Conservation (phyloP, 1,284 basidiomycete species). For the Fomitopsis pinicola region DNA sequence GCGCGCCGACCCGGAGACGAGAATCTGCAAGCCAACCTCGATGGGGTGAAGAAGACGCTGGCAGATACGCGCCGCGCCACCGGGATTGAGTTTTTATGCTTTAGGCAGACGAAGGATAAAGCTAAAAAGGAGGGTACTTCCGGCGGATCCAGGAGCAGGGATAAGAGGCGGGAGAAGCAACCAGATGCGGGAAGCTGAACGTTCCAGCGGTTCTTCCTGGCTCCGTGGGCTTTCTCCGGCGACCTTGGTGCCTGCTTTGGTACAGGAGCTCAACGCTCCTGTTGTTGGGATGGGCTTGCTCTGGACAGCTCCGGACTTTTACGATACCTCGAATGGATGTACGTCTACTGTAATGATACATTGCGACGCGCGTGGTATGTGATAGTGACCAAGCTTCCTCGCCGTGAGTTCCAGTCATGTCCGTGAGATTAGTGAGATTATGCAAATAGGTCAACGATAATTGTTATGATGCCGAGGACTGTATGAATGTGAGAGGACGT, state of each 20-base stretch:
- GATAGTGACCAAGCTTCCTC: background rate
- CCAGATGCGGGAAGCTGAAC: slow-evolving; percentile 3
- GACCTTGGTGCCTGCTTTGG: background rate
- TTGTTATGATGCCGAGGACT: slow-evolving; percentile 71
- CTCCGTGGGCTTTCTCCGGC: background rate
- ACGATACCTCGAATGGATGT: background rate
- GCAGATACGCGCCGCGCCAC: slow-evolving; percentile 86
- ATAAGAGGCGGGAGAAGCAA: slow-evolving; percentile 17
- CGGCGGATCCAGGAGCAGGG: slow-evolving; percentile 11
- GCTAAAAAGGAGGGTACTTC: slow-evolving; percentile 20
- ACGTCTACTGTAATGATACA: background rate
- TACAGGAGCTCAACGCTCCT: background rate
- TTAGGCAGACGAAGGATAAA: slow-evolving; percentile 59
- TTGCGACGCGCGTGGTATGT: background rate
- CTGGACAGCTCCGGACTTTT: background rate
- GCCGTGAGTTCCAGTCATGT: background rate
- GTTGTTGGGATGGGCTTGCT: background rate
- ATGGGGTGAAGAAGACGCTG: slow-evolving; percentile 87
- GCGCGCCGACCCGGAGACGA: slow-evolving; percentile 75
- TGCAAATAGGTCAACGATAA: slow-evolving; percentile 62
- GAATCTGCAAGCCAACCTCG: slow-evolving; percentile 82
- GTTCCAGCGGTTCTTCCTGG: background rate
- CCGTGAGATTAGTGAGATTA: slow-evolving; percentile 16
- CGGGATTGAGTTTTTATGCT: slow-evolving; percentile 93
- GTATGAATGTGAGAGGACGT: slow-evolving; percentile 6